Conservation (phyloP, 2,329 filamentous ascomycete species). For the Talaromyces albobiverticillius region DNA sequence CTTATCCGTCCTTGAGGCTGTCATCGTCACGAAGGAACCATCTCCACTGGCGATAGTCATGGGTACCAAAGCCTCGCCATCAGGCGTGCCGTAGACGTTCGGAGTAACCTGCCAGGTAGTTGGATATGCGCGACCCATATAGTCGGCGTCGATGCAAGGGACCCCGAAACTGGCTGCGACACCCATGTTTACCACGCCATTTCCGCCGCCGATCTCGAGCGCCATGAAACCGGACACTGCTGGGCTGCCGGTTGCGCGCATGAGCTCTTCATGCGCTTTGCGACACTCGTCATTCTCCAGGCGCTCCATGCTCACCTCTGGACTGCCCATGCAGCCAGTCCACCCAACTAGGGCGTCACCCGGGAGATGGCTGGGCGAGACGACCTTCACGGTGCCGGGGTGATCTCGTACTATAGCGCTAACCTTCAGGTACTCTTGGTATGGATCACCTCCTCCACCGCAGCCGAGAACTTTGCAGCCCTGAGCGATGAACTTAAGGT, state of each 20-base stretch:
- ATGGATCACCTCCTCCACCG: constrained; percentile 48
- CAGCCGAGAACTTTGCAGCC: constrained; percentile 52
- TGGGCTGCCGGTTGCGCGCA: constrained; percentile 46
- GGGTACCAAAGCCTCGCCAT: constrained; percentile 35
- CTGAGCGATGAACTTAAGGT: constrained; percentile 45
- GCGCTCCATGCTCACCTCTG: constrained; percentile 61
- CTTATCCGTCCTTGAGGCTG: constrained; percentile 39
- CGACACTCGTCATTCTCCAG: constrained; percentile 54
- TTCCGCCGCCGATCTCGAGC: constrained; percentile 65
- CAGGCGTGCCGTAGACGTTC: constrained; percentile 17
- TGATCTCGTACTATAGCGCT: constrained; percentile 15
- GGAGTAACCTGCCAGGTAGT: constrained; percentile 46
- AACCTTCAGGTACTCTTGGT: constrained; percentile 28
- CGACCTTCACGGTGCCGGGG: constrained; percentile 48
- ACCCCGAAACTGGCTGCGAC: constrained; percentile 52
- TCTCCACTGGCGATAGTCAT: constrained; percentile 52
- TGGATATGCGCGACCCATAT: constrained; percentile 45
- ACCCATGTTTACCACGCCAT: constrained; percentile 60
- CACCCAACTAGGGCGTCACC: constrained; percentile 43
- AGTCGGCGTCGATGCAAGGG: constrained; percentile 42
- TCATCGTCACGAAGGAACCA: constrained; percentile 24
- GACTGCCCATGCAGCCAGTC: constrained; percentile 55
- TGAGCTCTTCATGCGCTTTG: constrained; percentile 48
- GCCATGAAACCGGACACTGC: constrained; percentile 58
- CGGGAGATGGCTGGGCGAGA: constrained; percentile 50